Base-by-base conservation (phyloP, 2,329 filamentous ascomycete genomes). In the Arthrobotrys entomopaga region DNA sequence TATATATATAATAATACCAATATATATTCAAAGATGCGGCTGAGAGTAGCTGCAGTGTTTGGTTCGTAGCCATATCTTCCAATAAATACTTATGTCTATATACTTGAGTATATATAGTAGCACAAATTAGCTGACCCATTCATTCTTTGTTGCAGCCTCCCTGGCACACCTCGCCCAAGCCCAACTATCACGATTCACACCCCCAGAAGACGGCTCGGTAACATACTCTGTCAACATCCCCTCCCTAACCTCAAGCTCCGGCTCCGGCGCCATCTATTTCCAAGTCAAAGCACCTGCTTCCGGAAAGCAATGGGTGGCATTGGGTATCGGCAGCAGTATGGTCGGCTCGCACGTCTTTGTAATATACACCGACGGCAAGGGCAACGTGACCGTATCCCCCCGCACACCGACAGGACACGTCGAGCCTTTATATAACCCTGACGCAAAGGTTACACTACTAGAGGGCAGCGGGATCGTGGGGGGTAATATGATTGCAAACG, bases 271-370 rank as follows among this genome's bases (percentile, higher is more conserved):
- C 1, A 57, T 73, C 13, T 73, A 56, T 22, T 66, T 73, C 26
- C 69, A 73, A 61, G 53, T 73, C n/a, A 40, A 49, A 7, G 69
- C 61, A 10, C 69, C 69, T 3, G 46, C 60, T 1, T 34, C 40
- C 5, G 57, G 58, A 19, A 73, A 73, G 52, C 26, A 34, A 70
- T 84, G 83, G 83, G 81, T 83, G 13, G 82, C 80, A 2, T 79
- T 84, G 10, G 83, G 83, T 0, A 81, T 83, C 67, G 83, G 83
- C 10, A 77, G 75, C 24, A 76, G 79, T 60, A 84, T 84, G 83
- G 78, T 78, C 67, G 79, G 82, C 46, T 80, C 81, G 13, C 77
- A 84, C 71, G 84, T 84, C 80, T 79, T 84, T 29, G 78, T 84
- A 42, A 79, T 83, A 66, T 84, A 84, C 78, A 79, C 81, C 3